phyloP scores from a whole-genome alignment of 2,329 filamentous ascomycete species.

The Ophiocordyceps camponoti-rufipedis region DNA sequence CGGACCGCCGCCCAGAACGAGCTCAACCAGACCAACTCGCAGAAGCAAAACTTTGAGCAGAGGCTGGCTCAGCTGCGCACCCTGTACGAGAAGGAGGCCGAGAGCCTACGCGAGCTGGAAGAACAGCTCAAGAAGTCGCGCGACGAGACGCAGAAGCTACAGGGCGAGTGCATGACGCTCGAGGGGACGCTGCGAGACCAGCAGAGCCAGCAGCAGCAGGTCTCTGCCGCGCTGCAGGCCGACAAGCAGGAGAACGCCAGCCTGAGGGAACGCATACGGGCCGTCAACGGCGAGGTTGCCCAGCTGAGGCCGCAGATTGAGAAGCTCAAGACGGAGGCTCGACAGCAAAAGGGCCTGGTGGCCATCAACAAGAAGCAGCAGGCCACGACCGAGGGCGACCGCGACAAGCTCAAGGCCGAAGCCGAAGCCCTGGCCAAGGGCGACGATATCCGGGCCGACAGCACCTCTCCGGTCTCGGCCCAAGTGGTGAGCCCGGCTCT shows the following conservation, averaged over 20 bases:
- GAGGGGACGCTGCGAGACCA: slow-evolving; percentile 69
- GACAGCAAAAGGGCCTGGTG: slow-evolving; percentile 89
- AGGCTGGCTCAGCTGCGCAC: slow-evolving; percentile 70
- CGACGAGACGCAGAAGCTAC: slow-evolving; percentile 67
- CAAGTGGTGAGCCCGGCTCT: slow-evolving; percentile 51
- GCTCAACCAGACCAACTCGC: slow-evolving; percentile 59
- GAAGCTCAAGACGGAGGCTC: slow-evolving; percentile 77
- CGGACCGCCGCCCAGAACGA: slow-evolving; percentile 65
- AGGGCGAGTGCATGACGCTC: slow-evolving; percentile 66
- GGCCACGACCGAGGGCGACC: slow-evolving; percentile 70
- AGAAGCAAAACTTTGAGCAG: slow-evolving; percentile 87
- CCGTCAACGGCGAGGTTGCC: slow-evolving; percentile 64
- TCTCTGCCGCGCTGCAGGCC: slow-evolving; percentile 54
- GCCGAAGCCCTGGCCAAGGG: slow-evolving; percentile 49
- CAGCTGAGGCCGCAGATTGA: slow-evolving; percentile 82
- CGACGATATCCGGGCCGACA: slow-evolving; percentile 36
- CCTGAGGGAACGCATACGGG: slow-evolving; percentile 74
- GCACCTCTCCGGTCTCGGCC: slow-evolving; percentile 27
- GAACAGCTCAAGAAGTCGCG: slow-evolving; percentile 62
- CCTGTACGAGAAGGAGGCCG: slow-evolving; percentile 86
- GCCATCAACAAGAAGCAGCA: slow-evolving; percentile 98
- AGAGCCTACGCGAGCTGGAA: slow-evolving; percentile 68
- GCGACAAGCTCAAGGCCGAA: slow-evolving; percentile 72
- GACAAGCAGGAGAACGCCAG: slow-evolving; percentile 78
- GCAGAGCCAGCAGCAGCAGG: slow-evolving; percentile 63